phyloP scores from a whole-genome alignment of 75 land plant genomes.

The Pinus taeda region DNA sequence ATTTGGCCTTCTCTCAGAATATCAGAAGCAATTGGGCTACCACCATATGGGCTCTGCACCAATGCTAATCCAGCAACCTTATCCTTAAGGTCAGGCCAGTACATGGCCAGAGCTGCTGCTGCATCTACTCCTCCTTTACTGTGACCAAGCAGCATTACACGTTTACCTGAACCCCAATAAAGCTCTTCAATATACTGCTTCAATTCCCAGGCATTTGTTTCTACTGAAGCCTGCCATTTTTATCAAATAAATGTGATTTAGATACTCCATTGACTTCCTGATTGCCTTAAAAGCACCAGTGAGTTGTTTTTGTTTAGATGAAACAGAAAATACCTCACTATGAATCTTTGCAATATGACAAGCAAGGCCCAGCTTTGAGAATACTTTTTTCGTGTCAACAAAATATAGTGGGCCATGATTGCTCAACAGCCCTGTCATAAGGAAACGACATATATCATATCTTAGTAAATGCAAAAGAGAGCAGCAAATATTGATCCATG shows the following conservation, averaged over 20 bases:
- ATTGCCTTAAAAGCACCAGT: neutral
- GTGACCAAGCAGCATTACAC: slow-evolving; percentile 89
- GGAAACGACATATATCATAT: neutral
- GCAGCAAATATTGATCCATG: neutral
- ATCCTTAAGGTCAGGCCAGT: slow-evolving; percentile 91
- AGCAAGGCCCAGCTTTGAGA: slow-evolving; percentile 92
- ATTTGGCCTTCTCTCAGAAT: slow-evolving; percentile 97
- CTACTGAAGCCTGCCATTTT: slow-evolving; percentile 85
- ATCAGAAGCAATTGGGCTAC: slow-evolving; percentile 97
- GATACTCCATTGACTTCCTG: neutral
- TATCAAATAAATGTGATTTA: neutral
- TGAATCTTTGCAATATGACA: slow-evolving; percentile 96
- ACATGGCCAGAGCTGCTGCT: slow-evolving; percentile 92
- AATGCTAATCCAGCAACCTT: slow-evolving; percentile 95
- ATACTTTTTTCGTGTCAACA: slow-evolving; percentile 72
- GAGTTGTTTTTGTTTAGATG: neutral
- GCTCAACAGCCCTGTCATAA: slow-evolving; percentile 84
- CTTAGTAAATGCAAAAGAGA: neutral
- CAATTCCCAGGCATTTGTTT: slow-evolving; percentile 92
- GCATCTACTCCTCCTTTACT: slow-evolving; percentile 99
- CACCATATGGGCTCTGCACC: slow-evolving; percentile 98
- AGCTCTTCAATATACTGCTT: slow-evolving; percentile 93
- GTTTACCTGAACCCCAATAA: slow-evolving; percentile 83
- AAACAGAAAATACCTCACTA: slow-evolving; percentile 73
- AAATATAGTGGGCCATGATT: slow-evolving; percentile 97